Percentiles rank a stretch among this genome's conserved stretches.
These are phyloP conservation scores for Podaxis rugospora DNA, from an alignment of 768 basidiomycete genomes.

Conservation along the genomic window DNA sequence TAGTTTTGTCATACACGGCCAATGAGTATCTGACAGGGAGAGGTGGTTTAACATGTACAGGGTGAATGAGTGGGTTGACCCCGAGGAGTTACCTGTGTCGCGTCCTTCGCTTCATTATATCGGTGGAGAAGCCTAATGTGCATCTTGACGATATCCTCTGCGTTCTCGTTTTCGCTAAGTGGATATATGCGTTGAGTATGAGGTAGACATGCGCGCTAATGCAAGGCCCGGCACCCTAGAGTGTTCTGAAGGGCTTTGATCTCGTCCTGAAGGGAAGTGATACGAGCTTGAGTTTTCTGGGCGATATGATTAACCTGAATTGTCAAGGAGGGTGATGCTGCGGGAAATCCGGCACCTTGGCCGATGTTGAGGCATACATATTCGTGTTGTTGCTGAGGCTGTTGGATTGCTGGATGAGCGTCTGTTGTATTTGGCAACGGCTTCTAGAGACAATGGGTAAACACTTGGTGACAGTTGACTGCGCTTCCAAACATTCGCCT, in stretches of 20 bases:
- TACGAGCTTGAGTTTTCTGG: slow-evolving; percentile 25
- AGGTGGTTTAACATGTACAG: not conserved
- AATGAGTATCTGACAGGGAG: slow-evolving; percentile 56
- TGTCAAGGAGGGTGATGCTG: not conserved
- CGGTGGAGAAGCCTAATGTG: slow-evolving; percentile 71
- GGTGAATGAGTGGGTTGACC: not conserved
- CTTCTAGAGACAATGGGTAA: not conserved
- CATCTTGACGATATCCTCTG: slow-evolving; percentile 43
- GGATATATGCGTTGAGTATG: slow-evolving; percentile 1
- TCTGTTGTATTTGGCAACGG: not conserved
- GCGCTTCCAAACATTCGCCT: not conserved
- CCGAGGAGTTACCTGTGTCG: slow-evolving; percentile 55
- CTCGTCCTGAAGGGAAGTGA: slow-evolving; percentile 22
- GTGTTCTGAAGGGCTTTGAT: slow-evolving; percentile 22
- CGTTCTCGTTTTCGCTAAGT: slow-evolving; percentile 20
- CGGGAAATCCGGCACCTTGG: slow-evolving; percentile 15
- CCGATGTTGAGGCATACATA: slow-evolving; percentile 26
- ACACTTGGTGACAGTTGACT: not conserved
- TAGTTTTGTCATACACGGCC: slow-evolving; percentile 49
- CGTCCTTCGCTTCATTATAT: slow-evolving; percentile 84
- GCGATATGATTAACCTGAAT: not conserved
- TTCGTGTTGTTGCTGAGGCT: not conserved
- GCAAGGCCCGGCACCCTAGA: slow-evolving; percentile 21
- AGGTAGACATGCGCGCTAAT: not conserved
- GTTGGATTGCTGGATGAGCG: not conserved